Evolutionary conservation across 495 filamentous ascomycete genomes (phyloP), one percentile per base, ranked within the genome.

Genomic region (Daldinia concentrica): DNA sequence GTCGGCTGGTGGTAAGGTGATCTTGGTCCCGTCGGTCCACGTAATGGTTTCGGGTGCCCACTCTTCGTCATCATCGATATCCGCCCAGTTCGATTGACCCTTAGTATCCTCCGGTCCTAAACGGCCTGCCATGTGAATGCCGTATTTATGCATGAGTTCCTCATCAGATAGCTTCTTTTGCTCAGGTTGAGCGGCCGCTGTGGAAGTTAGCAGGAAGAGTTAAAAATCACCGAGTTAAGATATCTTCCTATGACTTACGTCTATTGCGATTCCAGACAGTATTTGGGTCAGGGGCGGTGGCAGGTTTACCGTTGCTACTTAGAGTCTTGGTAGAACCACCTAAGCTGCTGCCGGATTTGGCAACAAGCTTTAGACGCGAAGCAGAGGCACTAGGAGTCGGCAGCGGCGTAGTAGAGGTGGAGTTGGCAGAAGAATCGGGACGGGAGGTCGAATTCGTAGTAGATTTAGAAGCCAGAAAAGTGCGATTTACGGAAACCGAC

Each of bases 11-110:
- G 90, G 89, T 8, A 97, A 84, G 39, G 89, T 91, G 61, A 94
- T 92, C 82, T 98, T 98, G 14, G 94, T 98, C 34, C 94, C 95
- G 79, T 99, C 95, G 70, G 91, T 93, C 95, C 95, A 99, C 69
- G 97, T 93, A 66, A 98, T 97, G 6, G 91, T 90, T 69, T 98
- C 94, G 0, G 95, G 96, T 3, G 91, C 93, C 95, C 95, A 99
- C 77, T 98, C 94, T 62, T 98, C 95, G 70, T 99, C 95, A 64
- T 99, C 95, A 65, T 98, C 95, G 64, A 99, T 98, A 82, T 99
- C 95, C 17, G 96, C 95, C 95, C 95, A 99, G 15, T 93, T 89
- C 58, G 95, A 92, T 66, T 94, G 94, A 15, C 91, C 90, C 45
- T 86, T 88, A 14, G 89, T 88, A 67, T 88, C 87, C 74, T 98